These are phyloP conservation scores for Melanomma pulvis-pyrius DNA, from an alignment of 495 filamentous ascomycete species.

Conservation along the genomic window DNA sequence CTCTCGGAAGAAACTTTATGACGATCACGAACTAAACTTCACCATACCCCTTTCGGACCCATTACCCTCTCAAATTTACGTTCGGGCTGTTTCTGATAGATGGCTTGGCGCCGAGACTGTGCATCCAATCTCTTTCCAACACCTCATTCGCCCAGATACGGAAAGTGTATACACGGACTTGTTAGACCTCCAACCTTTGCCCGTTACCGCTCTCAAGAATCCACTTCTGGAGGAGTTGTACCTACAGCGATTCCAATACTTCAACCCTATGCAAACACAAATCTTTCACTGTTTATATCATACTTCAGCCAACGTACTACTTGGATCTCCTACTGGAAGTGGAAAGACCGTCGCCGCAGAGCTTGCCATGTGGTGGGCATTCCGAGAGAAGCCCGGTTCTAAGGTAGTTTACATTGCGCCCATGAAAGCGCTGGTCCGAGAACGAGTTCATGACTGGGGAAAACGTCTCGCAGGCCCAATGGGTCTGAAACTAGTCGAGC, in stretches of 20 bases:
- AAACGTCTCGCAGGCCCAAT: conserved; percentile 79
- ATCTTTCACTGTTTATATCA: conserved; percentile 96
- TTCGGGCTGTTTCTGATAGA: conserved; percentile 88
- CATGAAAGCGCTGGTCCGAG: conserved; percentile 97
- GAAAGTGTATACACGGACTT: conserved; percentile 96
- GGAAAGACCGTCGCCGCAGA: conserved; percentile 97
- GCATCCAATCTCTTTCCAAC: conserved; percentile 92
- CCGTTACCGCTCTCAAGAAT: conserved; percentile 86
- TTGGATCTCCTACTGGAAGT: conserved; percentile 96
- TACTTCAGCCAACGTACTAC: conserved; percentile 83
- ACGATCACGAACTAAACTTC: conserved; percentile 96
- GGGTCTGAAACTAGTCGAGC: conserved; percentile 88
- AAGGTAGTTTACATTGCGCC: conserved; percentile 99
- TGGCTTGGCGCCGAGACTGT: conserved; percentile 99
- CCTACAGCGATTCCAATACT: conserved; percentile 83
- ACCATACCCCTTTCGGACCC: conserved; percentile 95
- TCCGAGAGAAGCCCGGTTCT: conserved; percentile 90
- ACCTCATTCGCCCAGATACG: conserved; percentile 94
- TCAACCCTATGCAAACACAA: conserved; percentile 99
- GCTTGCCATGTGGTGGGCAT: conserved; percentile 99
- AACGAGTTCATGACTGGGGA: conserved; percentile 95
- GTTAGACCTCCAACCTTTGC: conserved; percentile 86
- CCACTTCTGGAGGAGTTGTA: conserved; percentile 86
- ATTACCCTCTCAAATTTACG: conserved; percentile 91
- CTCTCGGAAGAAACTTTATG: conserved; percentile 81